These are phyloP conservation scores for Cucumis cinereus DNA, from an alignment of 306 rosid genomes.

Conservation along the genomic window DNA sequence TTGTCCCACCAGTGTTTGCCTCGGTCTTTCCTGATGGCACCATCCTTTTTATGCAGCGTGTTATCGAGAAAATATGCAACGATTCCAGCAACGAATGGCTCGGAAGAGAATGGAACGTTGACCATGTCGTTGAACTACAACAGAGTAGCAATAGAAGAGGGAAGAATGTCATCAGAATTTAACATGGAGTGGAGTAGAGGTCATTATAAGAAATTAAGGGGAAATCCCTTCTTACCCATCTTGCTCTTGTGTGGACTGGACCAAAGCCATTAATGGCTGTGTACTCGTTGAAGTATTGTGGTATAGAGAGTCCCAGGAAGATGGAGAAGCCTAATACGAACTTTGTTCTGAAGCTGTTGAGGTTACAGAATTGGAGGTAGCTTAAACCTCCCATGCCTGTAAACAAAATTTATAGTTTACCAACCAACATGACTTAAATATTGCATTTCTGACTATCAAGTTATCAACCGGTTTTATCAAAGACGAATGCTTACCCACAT, in stretches of 20 bases:
- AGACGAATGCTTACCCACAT: slow-evolving; percentile 58
- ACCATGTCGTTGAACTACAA: slow-evolving; percentile 89
- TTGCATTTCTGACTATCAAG: background rate
- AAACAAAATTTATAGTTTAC: background rate
- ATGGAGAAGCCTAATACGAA: slow-evolving; percentile 80
- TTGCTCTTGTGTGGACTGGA: slow-evolving; percentile 72
- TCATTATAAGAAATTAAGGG: background rate
- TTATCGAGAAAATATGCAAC: slow-evolving; percentile 84
- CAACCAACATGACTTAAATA: background rate
- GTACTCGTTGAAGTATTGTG: slow-evolving; percentile 97
- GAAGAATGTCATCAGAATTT: background rate
- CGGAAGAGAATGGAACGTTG: slow-evolving; percentile 83
- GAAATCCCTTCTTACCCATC: slow-evolving; percentile 70
- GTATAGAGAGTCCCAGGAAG: slow-evolving; percentile 81
- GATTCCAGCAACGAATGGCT: slow-evolving; percentile 80
- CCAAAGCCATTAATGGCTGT: slow-evolving; percentile 66
- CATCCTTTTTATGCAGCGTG: slow-evolving; percentile 62
- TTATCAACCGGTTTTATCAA: background rate
- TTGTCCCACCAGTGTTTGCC: slow-evolving; percentile 99
- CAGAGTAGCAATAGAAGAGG: background rate
- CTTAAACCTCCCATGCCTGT: slow-evolving; percentile 77
- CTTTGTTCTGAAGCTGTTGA: slow-evolving; percentile 83
- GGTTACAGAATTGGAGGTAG: slow-evolving; percentile 95
- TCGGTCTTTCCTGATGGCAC: slow-evolving; percentile 55
- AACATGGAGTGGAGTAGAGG: background rate